Conservation (phyloP, 176 grass and related monocot species). For the Aegilops tauschii region DNA sequence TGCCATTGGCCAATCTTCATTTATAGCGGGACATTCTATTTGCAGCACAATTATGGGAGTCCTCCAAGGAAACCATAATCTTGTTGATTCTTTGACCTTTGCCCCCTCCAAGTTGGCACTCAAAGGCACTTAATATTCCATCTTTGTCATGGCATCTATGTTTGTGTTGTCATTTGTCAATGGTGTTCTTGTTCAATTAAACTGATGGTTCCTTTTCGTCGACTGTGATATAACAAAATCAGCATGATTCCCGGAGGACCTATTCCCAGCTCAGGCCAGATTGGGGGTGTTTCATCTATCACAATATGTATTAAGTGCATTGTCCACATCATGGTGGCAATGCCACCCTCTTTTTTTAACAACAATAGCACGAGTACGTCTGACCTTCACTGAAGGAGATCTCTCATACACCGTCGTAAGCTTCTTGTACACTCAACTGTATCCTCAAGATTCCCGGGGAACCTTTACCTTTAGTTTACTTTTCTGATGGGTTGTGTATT, state of each 20-base stretch:
- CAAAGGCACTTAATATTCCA: constrained; percentile 31
- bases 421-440: constrained; percentile 37
- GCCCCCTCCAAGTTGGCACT: constrained; percentile 30
- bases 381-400: background rate
- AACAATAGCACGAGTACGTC: background rate
- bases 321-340: constrained; percentile 13
- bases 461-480: constrained; percentile 32
- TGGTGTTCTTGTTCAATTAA: constrained; percentile 18
- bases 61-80: constrained; percentile 48
- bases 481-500: constrained; percentile 33
- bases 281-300: constrained; percentile 18
- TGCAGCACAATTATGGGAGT: constrained; percentile 29
- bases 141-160: constrained; percentile 35
- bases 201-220: constrained; percentile 36
- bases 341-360: constrained; percentile 5
- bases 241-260: constrained; percentile 25
- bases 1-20: constrained; percentile 51
- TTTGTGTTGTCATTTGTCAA: constrained; percentile 28
- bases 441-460: constrained; percentile 33
- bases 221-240: constrained; percentile 37
- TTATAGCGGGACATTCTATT: constrained; percentile 44
- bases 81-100: constrained; percentile 46
- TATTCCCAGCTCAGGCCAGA: constrained; percentile 26
- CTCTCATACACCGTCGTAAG: background rate
- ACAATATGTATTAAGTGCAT: constrained; percentile 17